Percentiles rank a stretch among this genome's conserved stretches.
phyloP scores from a whole-genome alignment of 2,329 filamentous ascomycete species.

The Cryphonectria nitschkei region DNA sequence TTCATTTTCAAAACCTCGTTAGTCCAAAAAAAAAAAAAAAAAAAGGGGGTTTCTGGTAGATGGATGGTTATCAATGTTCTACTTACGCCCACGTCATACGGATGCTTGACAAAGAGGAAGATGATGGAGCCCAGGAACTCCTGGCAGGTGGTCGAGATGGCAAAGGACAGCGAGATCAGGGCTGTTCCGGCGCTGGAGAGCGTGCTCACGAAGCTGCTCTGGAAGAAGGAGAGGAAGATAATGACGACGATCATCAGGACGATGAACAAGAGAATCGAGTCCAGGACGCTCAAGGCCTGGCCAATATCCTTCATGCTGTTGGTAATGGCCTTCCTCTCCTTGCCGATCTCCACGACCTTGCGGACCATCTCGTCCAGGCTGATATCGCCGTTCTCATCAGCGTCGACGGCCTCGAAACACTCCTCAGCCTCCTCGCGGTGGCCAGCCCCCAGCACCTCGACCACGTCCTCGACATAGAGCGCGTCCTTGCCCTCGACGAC shows the following conservation, averaged over 20 bases:
- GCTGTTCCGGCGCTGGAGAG: conserved; percentile 90
- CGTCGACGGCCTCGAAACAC: conserved; percentile 79
- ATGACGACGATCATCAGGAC: conserved; percentile 81
- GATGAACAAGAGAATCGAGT: conserved; percentile 81
- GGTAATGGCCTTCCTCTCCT: conserved; percentile 84
- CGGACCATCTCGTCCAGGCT: conserved; percentile 94
- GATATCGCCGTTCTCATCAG: conserved; percentile 90
- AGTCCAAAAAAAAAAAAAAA: neutral
- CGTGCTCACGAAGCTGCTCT: conserved; percentile 81
- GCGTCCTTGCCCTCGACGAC: conserved; percentile 86
- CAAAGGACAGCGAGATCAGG: conserved; percentile 92
- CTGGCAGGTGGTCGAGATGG: conserved; percentile 89
- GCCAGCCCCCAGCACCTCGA: conserved; percentile 81
- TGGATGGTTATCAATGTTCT: neutral
- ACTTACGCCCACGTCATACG: conserved; percentile 78
- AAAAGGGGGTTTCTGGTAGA: too few species aligned
- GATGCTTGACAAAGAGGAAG: conserved; percentile 98
- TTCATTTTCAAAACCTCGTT: neutral
- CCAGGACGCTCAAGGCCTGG: conserved; percentile 88
- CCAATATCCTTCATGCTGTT: conserved; percentile 98
- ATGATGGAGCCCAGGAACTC: conserved; percentile 98
- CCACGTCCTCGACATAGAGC: conserved; percentile 78
- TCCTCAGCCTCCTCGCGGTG: conserved; percentile 82
- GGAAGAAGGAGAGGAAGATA: conserved; percentile 88
- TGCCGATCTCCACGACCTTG: conserved; percentile 81